Conservation (phyloP, 2,329 filamentous ascomycete genomes). For the Arthroderma sp. region DNA sequence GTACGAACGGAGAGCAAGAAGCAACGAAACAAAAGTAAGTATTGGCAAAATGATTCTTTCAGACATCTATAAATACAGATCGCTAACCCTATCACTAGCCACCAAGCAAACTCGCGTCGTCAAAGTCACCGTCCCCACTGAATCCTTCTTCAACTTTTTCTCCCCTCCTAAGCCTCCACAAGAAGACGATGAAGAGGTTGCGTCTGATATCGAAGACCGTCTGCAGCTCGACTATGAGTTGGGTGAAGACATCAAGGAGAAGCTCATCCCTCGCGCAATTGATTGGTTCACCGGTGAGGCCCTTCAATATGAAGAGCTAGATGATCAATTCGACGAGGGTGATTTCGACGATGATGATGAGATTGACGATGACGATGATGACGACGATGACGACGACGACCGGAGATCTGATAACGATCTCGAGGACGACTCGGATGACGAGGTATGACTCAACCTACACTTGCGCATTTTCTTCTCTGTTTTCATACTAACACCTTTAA, state of each 20-base stretch:
- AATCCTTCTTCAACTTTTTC: slow-evolving; percentile 99
- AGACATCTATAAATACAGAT: not conserved
- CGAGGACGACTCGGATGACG: slow-evolving; percentile 53
- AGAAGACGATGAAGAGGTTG: slow-evolving; percentile 60
- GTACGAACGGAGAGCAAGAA: slow-evolving; percentile 97
- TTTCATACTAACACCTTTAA: not conserved
- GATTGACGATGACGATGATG: slow-evolving; percentile 77
- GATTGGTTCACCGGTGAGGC: slow-evolving; percentile 99
- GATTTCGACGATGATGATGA: slow-evolving; percentile 86
- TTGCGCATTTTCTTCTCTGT: not conserved
- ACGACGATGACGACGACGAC: slow-evolving; percentile 72
- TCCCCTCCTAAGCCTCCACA: slow-evolving; percentile 77
- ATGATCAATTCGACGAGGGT: slow-evolving; percentile 69
- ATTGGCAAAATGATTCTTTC: not conserved
- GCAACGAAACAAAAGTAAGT: slow-evolving; percentile 96
- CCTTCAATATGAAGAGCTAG: slow-evolving; percentile 86
- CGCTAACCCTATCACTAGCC: slow-evolving; percentile 42
- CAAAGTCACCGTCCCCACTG: slow-evolving; percentile 96
- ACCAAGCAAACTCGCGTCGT: slow-evolving; percentile 98
- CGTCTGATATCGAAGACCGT: slow-evolving; percentile 89
- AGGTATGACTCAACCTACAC: slow-evolving; percentile 23
- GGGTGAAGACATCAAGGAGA: slow-evolving; percentile 99
- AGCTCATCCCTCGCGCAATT: slow-evolving; percentile 93
- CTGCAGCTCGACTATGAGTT: slow-evolving; percentile 97
- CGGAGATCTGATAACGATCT: slow-evolving; percentile 47